Evolutionary conservation across 306 rosid species (phyloP).

Genomic region (Citrullus colocynthis): DNA sequence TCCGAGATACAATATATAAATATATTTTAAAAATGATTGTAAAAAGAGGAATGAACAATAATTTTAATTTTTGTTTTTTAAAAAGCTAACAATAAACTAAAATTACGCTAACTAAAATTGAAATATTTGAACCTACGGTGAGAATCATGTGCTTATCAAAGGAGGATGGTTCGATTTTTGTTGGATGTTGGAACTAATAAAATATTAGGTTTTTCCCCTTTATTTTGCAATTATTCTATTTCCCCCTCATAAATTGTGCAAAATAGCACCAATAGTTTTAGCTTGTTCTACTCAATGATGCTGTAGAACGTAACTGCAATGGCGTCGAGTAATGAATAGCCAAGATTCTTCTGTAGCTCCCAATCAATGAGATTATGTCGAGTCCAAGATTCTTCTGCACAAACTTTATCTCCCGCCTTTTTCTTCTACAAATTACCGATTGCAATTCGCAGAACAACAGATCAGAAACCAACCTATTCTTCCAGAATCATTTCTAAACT

Average conservation of each 20-base stretch:
- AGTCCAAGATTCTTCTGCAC: not conserved
- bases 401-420: not conserved
- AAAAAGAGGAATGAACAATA: too few relatives aligned
- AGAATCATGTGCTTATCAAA: too few relatives aligned
- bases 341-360: not conserved
- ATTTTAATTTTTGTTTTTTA: too few relatives aligned
- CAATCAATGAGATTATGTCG: not conserved
- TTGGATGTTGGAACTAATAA: too few relatives aligned
- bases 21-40: too few relatives aligned
- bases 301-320: not conserved
- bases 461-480: not conserved
- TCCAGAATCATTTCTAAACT: not conserved
- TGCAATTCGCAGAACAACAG: not conserved
- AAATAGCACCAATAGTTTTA: not conserved
- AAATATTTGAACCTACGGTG: too few relatives aligned
- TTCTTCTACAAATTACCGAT: not conserved
- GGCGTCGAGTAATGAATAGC: not conserved
- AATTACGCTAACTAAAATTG: too few relatives aligned
- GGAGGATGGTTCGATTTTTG: too few relatives aligned
- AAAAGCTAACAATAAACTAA: too few relatives aligned
- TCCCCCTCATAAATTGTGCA: not conserved
- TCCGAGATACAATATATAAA: too few relatives aligned
- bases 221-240: too few relatives aligned
- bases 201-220: too few relatives aligned
- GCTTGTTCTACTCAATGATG: not conserved